Evolutionary conservation across 345 rosid genomes (phyloP).

Genomic region (Psidium friedrichsthalianum): DNA sequence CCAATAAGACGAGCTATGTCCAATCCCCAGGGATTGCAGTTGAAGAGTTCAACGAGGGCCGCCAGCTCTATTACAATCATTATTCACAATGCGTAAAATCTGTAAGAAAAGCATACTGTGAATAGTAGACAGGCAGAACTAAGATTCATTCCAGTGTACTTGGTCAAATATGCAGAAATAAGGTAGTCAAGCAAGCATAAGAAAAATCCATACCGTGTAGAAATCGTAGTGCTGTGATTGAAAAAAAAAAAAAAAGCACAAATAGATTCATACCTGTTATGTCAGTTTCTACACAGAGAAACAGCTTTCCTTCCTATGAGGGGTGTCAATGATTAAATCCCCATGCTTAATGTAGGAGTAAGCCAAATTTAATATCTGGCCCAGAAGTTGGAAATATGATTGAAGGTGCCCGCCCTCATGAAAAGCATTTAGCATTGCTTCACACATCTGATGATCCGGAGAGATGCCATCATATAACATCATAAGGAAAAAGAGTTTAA

Average conservation of each 20-base stretch:
- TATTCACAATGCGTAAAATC: neutral
- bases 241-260: neutral
- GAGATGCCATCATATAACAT: slow-evolving; percentile 46
- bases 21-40: neutral
- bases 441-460: slow-evolving; percentile 54
- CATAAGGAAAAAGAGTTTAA: slow-evolving; percentile 33
- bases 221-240: neutral
- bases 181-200: neutral
- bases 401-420: slow-evolving; percentile 14
- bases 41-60: neutral
- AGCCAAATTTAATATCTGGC: slow-evolving; percentile 40
- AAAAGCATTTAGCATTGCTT: slow-evolving; percentile 33
- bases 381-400: slow-evolving; percentile 25
- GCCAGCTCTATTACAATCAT: neutral
- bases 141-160: neutral
- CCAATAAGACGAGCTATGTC: neutral
- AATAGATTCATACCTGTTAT: neutral
- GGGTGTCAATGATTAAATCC: neutral
- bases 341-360: slow-evolving; percentile 12
- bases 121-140: neutral
- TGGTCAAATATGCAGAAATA: neutral
- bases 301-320: neutral
- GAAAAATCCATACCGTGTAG: neutral
- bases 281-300: neutral
- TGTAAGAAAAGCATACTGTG: neutral